Percentiles rank a stretch among this genome's conserved stretches.
Conservation (phyloP, 176 grass and related monocot species). For the Alloteropsis semialata region DNA sequence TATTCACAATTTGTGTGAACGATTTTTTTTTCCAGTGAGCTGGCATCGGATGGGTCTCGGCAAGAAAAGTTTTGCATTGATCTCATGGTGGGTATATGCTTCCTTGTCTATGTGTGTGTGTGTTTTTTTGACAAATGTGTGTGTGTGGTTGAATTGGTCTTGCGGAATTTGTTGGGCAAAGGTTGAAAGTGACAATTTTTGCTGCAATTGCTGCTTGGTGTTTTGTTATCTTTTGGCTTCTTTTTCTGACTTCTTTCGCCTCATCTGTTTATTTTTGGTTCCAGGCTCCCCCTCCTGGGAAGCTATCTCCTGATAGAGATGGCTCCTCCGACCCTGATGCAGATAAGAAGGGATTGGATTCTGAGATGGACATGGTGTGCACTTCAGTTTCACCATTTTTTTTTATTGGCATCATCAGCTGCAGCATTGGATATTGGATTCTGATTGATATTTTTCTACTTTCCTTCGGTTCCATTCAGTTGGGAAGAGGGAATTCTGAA, state of each 20-base stretch:
- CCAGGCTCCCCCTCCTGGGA: constrained; percentile 97
- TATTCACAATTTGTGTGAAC: constrained; percentile 54
- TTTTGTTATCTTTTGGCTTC: constrained; percentile 28
- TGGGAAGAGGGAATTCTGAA: constrained; percentile 35
- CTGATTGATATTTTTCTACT: constrained; percentile 14
- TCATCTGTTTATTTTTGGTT: constrained; percentile 32
- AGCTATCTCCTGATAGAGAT: constrained; percentile 92
- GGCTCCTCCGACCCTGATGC: constrained; percentile 61
- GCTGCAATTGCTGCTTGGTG: constrained; percentile 33
- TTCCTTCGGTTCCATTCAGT: constrained; percentile 28
- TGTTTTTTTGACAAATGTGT: no score
- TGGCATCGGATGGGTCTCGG: constrained; percentile 58
- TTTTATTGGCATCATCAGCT: constrained; percentile 30
- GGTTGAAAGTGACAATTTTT: constrained; percentile 77
- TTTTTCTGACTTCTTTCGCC: constrained; percentile 35
- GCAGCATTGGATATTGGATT: constrained; percentile 32
- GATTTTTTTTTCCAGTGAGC: constrained; percentile 58
- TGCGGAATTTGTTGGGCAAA: constrained; percentile 67
- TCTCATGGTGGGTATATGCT: constrained; percentile 90
- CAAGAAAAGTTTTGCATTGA: constrained; percentile 97
- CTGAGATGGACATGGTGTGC: constrained; percentile 77
- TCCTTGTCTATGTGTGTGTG: constrained; percentile 46
- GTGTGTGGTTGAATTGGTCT: constrained; percentile 64
- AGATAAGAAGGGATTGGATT: constrained; percentile 66
- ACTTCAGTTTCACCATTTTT: constrained; percentile 33